Base-by-base conservation (phyloP, 2,329 filamentous ascomycete species). In the Epichloe baconii region DNA sequence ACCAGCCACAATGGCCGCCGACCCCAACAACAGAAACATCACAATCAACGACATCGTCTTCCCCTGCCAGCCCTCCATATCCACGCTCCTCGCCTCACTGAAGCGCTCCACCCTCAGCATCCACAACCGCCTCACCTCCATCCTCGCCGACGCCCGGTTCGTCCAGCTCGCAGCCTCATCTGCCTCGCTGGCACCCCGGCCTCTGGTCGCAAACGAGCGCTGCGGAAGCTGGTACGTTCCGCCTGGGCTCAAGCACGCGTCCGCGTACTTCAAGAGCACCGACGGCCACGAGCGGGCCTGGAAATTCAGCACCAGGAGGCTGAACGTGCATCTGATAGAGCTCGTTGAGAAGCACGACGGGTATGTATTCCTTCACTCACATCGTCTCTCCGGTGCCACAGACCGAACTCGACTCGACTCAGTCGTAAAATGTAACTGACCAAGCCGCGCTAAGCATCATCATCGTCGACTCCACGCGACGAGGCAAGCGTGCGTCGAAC, bases 241-340 rank as follows among this genome's bases (percentile, higher is more conserved):
- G 36, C 83, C 83, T 0, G 66, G 66, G 7, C 61, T 62, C 26
- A 93, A 91, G 67, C 69, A 64, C 1, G 86, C 79, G 35, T 89
- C 86, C 57, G 87, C 85, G 35, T 98, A 97, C 68, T 98, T 97
- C 70, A 98, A 98, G 74, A 95, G 88, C 68, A 98, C 93, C 2
- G 93, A 98, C 69, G 93, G 93, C 1, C 93, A 98, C 66, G 82
- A 83, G 49, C 83, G 87, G 8, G 83, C 94, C 62, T 98, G 93
- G 93, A 79, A 83, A 54, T 95, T 97, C 63, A 95, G 87, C 67
- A 78, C 84, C 21, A 73, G 93, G 55, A 76, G 93, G 56, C 68
- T 97, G 61, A 98, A 98, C 64, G 64, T 95, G 59, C 86, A 95
- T 56, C 64, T 97, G 15, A 66, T 96, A 47, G 75, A 82, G 36